Evolutionary conservation across 2,329 filamentous ascomycete genomes (phyloP).

Genomic region (Stagonosporopsis rhizophila): DNA sequence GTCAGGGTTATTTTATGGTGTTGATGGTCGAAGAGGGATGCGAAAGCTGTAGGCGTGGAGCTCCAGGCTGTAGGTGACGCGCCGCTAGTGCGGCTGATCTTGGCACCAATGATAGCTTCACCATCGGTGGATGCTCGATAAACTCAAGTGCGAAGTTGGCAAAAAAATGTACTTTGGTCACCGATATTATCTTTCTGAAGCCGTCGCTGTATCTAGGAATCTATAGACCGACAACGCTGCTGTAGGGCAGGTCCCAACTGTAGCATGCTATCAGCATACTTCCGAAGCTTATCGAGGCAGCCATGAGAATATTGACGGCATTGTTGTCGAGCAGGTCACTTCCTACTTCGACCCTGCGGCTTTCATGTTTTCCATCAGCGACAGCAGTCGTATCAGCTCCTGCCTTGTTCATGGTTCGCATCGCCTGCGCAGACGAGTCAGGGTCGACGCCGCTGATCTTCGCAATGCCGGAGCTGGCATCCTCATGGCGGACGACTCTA

Average conservation of each 20-base stretch:
- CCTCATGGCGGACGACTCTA: constrained; percentile 52
- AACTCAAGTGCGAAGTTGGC: neutral
- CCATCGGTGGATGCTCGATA: neutral
- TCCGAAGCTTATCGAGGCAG: constrained; percentile 77
- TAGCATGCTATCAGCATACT: constrained; percentile 66
- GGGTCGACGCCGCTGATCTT: constrained; percentile 40
- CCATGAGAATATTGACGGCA: constrained; percentile 93
- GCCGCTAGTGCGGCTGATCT: constrained; percentile 29
- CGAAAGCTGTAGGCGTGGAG: constrained; percentile 29
- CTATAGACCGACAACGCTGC: constrained; percentile 31
- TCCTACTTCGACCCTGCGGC: constrained; percentile 67
- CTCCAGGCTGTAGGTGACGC: constrained; percentile 45
- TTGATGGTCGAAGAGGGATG: constrained; percentile 11
- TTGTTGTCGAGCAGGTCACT: constrained; percentile 89
- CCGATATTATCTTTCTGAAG: neutral
- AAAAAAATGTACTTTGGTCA: neutral
- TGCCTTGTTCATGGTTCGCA: constrained; percentile 44
- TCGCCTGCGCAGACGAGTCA: constrained; percentile 27
- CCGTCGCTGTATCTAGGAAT: neutral
- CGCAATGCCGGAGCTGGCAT: constrained; percentile 48
- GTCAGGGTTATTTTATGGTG: neutral
- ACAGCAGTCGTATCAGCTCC: constrained; percentile 33
- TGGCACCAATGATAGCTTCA: constrained; percentile 26
- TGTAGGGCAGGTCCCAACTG: constrained; percentile 44
- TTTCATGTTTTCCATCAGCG: constrained; percentile 51